These are phyloP conservation scores for Selaginella tamariscina DNA, from an alignment of 75 land plant species.

Conservation along the genomic window DNA sequence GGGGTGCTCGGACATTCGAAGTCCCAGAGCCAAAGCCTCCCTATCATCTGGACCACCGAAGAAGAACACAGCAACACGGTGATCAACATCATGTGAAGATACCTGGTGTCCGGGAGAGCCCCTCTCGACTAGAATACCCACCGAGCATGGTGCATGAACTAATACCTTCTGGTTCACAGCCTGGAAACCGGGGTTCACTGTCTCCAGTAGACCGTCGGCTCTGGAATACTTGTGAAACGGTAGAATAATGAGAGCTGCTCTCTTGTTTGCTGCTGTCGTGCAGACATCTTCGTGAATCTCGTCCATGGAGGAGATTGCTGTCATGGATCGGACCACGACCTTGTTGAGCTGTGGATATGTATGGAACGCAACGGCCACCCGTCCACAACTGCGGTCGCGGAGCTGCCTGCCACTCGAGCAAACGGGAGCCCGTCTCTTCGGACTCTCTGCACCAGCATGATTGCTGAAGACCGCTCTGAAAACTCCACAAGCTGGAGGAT, in stretches of 20 bases:
- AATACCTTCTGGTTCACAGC: constrained; percentile 49
- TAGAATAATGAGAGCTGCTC: constrained; percentile 38
- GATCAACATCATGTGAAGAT: constrained; percentile 22
- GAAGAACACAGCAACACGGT: constrained; percentile 46
- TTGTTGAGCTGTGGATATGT: constrained; percentile 25
- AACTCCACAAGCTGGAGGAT: constrained; percentile 18
- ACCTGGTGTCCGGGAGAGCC: constrained; percentile 33
- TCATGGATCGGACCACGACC: constrained; percentile 35
- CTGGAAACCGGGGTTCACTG: constrained; percentile 34
- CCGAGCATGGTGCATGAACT: constrained; percentile 57
- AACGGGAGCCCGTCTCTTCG: constrained; percentile 9
- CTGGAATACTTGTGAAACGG: constrained; percentile 47
- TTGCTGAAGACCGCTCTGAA: constrained; percentile 13
- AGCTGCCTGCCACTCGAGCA: background rate
- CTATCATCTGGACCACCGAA: constrained; percentile 69
- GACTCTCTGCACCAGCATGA: constrained; percentile 8
- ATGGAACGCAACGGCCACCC: constrained; percentile 36
- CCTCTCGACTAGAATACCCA: constrained; percentile 66
- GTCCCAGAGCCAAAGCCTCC: constrained; percentile 52
- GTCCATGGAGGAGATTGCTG: constrained; percentile 41
- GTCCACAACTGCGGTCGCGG: constrained; percentile 17
- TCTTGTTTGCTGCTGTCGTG: constrained; percentile 36
- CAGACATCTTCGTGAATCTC: constrained; percentile 61
- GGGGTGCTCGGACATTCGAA: constrained; percentile 64
- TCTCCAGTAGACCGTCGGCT: constrained; percentile 28